Evolutionary conservation across 208 protist species (phyloP).

Genomic region (Angomonas ambiguus): DNA sequence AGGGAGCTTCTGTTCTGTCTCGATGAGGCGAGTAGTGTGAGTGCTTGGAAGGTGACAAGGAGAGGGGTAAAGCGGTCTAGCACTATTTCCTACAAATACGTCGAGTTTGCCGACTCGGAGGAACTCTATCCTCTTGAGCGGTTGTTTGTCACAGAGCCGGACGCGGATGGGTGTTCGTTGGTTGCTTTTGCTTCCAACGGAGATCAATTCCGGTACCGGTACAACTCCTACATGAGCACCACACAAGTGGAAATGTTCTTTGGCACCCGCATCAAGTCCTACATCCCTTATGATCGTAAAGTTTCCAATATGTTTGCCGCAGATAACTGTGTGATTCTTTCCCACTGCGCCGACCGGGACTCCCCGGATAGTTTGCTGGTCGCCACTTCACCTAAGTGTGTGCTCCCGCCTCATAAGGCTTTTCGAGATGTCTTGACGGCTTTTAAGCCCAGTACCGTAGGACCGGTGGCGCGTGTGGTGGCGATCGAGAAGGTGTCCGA

Average conservation of each 20-base stretch:
- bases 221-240: constrained; percentile 45
- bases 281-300: constrained; percentile 34
- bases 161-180: constrained; percentile 66
- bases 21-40: constrained; percentile 60
- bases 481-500: constrained; percentile 56
- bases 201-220: constrained; percentile 82
- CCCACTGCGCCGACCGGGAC: constrained; percentile 26
- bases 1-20: constrained; percentile 63
- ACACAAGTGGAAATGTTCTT: constrained; percentile 18
- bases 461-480: constrained; percentile 60
- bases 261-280: constrained; percentile 27
- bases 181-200: constrained; percentile 64
- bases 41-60: constrained; percentile 54
- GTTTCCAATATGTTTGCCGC: constrained; percentile 70
- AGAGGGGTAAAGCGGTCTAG: constrained; percentile 21
- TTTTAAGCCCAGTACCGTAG: constrained; percentile 45
- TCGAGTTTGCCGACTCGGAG: constrained; percentile 2
- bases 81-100: background rate
- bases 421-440: constrained; percentile 60
- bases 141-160: constrained; percentile 65
- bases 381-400: constrained; percentile 43
- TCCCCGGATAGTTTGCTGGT: constrained; percentile 50
- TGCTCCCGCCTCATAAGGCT: constrained; percentile 63
- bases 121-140: constrained; percentile 26
- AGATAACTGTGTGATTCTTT: constrained; percentile 38